Evolutionary conservation across 2,329 filamentous ascomycete species (phyloP).

Genomic region (Chrysoporthe austroafricana): DNA sequence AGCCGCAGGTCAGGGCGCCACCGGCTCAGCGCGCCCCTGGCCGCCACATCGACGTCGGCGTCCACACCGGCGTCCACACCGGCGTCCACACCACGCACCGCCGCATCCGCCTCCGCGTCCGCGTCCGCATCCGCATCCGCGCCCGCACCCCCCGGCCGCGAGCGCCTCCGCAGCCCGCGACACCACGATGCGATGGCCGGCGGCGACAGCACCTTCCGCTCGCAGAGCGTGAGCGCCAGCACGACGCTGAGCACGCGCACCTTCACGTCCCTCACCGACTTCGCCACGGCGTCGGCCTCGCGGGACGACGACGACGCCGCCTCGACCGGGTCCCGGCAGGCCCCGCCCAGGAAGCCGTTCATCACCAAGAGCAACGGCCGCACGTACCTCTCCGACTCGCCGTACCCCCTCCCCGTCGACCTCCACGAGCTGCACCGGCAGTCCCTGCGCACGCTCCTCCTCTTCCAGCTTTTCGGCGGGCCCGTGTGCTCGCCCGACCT

Average conservation of each 20-base stretch:
- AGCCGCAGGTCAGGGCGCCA: slow-evolving; percentile 15
- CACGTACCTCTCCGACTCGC: slow-evolving; percentile 76
- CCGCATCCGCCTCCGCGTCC: not conserved
- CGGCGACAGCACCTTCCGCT: slow-evolving; percentile 48
- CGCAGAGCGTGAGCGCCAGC: slow-evolving; percentile 51
- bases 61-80: not conserved
- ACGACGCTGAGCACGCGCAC: slow-evolving; percentile 49
- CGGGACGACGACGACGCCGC: slow-evolving; percentile 46
- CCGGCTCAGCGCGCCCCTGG: not conserved
- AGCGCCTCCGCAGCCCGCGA: slow-evolving; percentile 13
- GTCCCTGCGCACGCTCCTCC: slow-evolving; percentile 78
- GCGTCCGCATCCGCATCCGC: not conserved
- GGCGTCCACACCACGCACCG: not conserved
- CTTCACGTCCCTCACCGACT: slow-evolving; percentile 54
- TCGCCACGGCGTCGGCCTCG: slow-evolving; percentile 32
- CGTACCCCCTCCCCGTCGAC: slow-evolving; percentile 89
- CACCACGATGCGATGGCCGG: slow-evolving; percentile 33
- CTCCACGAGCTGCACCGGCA: slow-evolving; percentile 86
- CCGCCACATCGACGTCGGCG: not conserved
- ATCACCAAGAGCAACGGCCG: slow-evolving; percentile 73
- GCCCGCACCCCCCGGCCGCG: slow-evolving; percentile 15
- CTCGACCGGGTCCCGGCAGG: slow-evolving; percentile 36
- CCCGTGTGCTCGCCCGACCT: slow-evolving; percentile 76
- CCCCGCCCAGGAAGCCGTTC: slow-evolving; percentile 56
- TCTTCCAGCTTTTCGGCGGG: slow-evolving; percentile 79